phyloP scores from a whole-genome alignment of 2,329 filamentous ascomycete species.

The Dactylellina cionopaga region DNA sequence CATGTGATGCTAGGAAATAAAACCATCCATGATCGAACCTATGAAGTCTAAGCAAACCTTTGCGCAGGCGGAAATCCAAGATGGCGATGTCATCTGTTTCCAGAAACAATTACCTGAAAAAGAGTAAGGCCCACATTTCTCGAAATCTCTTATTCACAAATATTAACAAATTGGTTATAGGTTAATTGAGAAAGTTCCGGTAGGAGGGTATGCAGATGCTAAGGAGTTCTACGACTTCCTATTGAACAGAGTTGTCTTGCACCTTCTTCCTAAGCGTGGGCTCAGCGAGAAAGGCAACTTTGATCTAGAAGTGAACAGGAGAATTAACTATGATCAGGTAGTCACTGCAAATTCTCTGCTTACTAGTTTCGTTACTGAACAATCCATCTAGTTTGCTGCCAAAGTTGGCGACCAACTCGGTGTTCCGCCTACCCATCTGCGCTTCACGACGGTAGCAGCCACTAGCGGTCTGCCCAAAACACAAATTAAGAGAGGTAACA shows the following conservation, averaged over 20 bases:
- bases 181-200: slow-evolving; percentile 56
- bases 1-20: slow-evolving; percentile 76
- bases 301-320: slow-evolving; percentile 80
- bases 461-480: slow-evolving; percentile 79
- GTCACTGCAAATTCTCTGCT: background rate
- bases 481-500: slow-evolving; percentile 75
- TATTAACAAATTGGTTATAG: slow-evolving; percentile 43
- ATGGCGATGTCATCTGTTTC: slow-evolving; percentile 96
- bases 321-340: slow-evolving; percentile 83
- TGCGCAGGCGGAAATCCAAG: slow-evolving; percentile 90
- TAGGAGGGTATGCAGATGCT: slow-evolving; percentile 71
- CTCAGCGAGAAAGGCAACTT: slow-evolving; percentile 69
- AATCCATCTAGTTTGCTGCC: slow-evolving; percentile 68
- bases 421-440: slow-evolving; percentile 84
- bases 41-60: slow-evolving; percentile 92
- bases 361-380: background rate
- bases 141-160: background rate
- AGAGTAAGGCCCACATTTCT: slow-evolving; percentile 58
- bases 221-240: slow-evolving; percentile 93
- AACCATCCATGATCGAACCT: slow-evolving; percentile 93
- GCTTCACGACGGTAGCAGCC: slow-evolving; percentile 86
- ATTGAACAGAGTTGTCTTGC: slow-evolving; percentile 80
- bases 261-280: slow-evolving; percentile 75
- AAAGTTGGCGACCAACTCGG: slow-evolving; percentile 82
- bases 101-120: slow-evolving; percentile 72